Base-by-base conservation (phyloP, 768 basidiomycete species). In the Lactarius trivialis region DNA sequence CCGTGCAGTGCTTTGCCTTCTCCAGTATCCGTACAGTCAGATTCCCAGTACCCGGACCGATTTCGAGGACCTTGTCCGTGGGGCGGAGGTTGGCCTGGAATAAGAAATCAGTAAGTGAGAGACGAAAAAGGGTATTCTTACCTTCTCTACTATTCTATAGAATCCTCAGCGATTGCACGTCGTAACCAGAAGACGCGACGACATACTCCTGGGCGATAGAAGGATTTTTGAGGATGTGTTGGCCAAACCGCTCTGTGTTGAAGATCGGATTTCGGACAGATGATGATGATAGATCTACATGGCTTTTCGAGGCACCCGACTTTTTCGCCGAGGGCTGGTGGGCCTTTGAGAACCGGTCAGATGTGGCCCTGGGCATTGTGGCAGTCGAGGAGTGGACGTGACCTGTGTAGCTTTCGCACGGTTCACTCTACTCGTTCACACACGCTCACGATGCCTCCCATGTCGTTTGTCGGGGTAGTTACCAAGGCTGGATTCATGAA, bases 41-140 rank as follows among this genome's bases (percentile, higher is more conserved):
- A 73, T 99, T 98, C 67, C 97, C 96, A 8, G 96, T 98, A 75
- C 96, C 96, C 14, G 96, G 95, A 70, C 95, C 96, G 53, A 98
- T 93, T 76, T 98, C 96, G 55, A 99, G 85, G 36, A 98, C 94
- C 69, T 91, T 89, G 74, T 98, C 96, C 19, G 95, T 95, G 1
- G 93, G 91, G 64, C 89, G 88, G 43, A 99, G 77, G 70, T 91
- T 92, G 1, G 96, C 95, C 88, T 97, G 59, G 34, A 39, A 4
- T 19, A 17, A 19, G 28, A 14, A 24, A 14, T 14, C 4, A 24
- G 39, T 7, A 39, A 48, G 24, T 15, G n/a, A 15, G 0, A 24
- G 39, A 39, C 3, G 17, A 6, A 48, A 6, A 24, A 26, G 21
- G 24, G 21, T 21, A 2, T 14, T 12, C 45, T 48, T 39, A 82